Evolutionary conservation across 306 rosid species (phyloP).

Genomic region (Datisca glomerata): DNA sequence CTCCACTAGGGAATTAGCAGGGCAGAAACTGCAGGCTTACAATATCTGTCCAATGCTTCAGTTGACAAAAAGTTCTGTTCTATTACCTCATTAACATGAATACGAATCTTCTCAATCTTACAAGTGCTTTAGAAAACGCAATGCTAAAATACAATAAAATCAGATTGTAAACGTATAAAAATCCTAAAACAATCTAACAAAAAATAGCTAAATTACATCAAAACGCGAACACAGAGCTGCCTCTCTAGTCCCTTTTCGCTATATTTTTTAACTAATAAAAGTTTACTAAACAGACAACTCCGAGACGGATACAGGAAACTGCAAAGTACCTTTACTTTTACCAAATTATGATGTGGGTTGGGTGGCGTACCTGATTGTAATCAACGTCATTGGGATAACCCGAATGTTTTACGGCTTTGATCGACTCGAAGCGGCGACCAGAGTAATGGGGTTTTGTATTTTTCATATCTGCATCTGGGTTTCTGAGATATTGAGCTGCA

Average conservation of each 20-base stretch:
- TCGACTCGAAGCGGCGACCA: constrained; percentile 33
- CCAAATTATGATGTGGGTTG: background rate
- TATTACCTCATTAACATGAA: too few relatives aligned
- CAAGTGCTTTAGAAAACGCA: too few relatives aligned
- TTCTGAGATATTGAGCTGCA: constrained; percentile 8
- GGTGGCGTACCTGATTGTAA: constrained; percentile 33
- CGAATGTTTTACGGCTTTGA: constrained; percentile 15
- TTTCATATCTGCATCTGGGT: background rate
- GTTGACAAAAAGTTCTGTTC: too few relatives aligned
- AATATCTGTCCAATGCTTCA: too few relatives aligned
- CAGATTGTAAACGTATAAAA: too few relatives aligned
- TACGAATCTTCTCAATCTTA: too few relatives aligned
- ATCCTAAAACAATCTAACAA: too few relatives aligned
- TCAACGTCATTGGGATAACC: constrained; percentile 10
- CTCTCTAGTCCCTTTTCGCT: background rate
- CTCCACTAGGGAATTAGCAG: too few relatives aligned
- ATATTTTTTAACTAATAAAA: background rate
- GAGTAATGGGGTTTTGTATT: constrained; percentile 15
- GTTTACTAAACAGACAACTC: background rate
- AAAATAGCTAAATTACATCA: too few relatives aligned
- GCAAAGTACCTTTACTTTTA: background rate
- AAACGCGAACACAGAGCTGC: background rate
- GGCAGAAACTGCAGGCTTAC: too few relatives aligned
- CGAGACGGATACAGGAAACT: background rate
- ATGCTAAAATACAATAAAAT: too few relatives aligned